Base-by-base conservation (phyloP, 768 basidiomycete species). In the Coprinopsis sp. region DNA sequence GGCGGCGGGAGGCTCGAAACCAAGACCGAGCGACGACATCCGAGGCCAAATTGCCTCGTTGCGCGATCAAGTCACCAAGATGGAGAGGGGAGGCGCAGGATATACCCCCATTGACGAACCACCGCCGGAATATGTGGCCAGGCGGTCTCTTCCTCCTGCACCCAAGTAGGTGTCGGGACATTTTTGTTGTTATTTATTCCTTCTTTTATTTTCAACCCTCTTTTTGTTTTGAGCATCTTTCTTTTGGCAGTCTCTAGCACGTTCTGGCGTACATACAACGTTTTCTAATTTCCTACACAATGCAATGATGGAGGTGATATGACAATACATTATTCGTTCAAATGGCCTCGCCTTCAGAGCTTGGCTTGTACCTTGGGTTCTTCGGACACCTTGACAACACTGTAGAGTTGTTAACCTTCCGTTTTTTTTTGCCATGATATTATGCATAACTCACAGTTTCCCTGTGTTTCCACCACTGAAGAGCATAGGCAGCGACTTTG, bases 401-500 rank as follows among this genome's bases (percentile, higher is more conserved):
- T 84, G 47, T 30, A 51, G 46, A 12, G n/a, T 16, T 18, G 4
- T 25, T 31, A 40, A 49, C 39, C 12, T 34, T 13, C n/a, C 49
- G 22, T 51, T 44, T 40, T 47, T 42, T 28, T 42, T 24, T 31
- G 5, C 22, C 16, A 19, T 13, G 41, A 49, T 30, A 16, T 40
- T 43, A 21, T 13, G 13, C 46, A 37, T 30, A 7, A 63, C 75
- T 43, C 51, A 76, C 76, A 92, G 58, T 68, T 93, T 91, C 31
- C 90, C 91, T 0, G 75, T 83, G 58, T 92, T 92, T 2, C 71
- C 83, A 22, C 91, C 90, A 11, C 65, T 76, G 66, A 81, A 93
- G 10, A 94, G 65, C 69, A 89, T 61, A 1, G 74, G 78, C 33
- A 91, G 64, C n/a, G 84, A 76, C 16, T 69, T 67, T 1, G 88